Evolutionary conservation across 129 eudicot genomes (phyloP), one percentile per base, ranked within the genome.

Genomic region (Artemisia annua): DNA sequence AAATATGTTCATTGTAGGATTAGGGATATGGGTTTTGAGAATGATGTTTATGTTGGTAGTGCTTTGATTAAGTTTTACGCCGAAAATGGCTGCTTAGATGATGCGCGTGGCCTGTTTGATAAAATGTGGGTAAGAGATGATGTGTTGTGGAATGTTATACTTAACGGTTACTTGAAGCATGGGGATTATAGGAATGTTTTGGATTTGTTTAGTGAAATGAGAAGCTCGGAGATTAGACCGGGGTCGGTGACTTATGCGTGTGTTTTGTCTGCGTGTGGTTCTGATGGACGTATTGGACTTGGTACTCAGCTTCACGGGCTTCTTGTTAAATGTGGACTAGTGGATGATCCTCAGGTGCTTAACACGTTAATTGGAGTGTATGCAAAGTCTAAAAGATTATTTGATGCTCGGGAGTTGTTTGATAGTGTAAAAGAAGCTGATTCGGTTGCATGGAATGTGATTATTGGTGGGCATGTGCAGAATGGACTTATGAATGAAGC

Each of bases 141-240:
- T 55, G 92, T 89, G 16, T 66, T 85, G 85, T 93, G 98, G 98
- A 93, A 83, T 58, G 87, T 83, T 51, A 89, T 93, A 81, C 89
- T 93, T 66, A 80, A 85, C 59, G 90, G 92, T 58, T 89, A 85
- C 71, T 79, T 82, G 63, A 86, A 83, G 68, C 68, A 66, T 56
- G 88, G 86, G n/a, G 76, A 79, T 39, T 57, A 59, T 32, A 75
- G 63, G 20, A 39, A 75, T 71, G 87, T 87, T 12, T 16, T 87
- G 70, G 76, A 30, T 30, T 78, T 91, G 74, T 89, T 85, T 85
- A 70, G 64, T 46, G 67, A 85, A 63, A 87, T 91, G 97, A 82
- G 92, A 13, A 62, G 16, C 5, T 78, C 78, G 17, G 87, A 73
- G 4, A 65, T 56, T 79, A 72, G 46, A 64, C 95, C 96, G 0